Evolutionary conservation across 2,329 filamentous ascomycete genomes (phyloP).

Genomic region (Fusarium papillatum): DNA sequence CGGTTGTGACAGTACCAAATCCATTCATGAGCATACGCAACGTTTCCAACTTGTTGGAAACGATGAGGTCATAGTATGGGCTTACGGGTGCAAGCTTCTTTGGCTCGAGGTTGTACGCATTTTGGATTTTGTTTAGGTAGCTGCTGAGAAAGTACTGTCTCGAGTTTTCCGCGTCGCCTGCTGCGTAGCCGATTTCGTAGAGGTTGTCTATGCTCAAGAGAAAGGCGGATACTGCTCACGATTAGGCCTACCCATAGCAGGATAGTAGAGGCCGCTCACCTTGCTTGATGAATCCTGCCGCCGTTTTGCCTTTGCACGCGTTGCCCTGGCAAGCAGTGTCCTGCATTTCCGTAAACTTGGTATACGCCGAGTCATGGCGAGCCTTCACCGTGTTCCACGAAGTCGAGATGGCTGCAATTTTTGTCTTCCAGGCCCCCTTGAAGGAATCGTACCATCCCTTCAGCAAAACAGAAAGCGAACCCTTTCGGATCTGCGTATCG

Average conservation of each 20-base stretch:
- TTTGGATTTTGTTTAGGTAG: conserved; percentile 15
- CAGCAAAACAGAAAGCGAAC: conserved; percentile 17
- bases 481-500: conserved; percentile 14
- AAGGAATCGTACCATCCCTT: conserved; percentile 26
- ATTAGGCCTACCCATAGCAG: not conserved
- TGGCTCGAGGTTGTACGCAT: not conserved
- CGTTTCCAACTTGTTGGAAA: not conserved
- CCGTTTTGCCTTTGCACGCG: conserved; percentile 27
- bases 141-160: conserved; percentile 21
- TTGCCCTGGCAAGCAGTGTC: conserved; percentile 21
- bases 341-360: conserved; percentile 9
- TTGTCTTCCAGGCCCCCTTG: conserved; percentile 14
- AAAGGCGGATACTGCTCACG: not conserved
- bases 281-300: conserved; percentile 25
- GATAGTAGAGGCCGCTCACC: not conserved
- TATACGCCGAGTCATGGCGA: not conserved
- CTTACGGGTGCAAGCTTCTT: not conserved
- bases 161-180: conserved; percentile 1
- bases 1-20: conserved; percentile 11
- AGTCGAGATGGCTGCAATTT: conserved; percentile 19
- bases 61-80: not conserved
- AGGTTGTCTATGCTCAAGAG: conserved; percentile 22
- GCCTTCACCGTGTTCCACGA: not conserved
- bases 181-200: not conserved
- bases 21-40: conserved; percentile 25